Base-by-base conservation (phyloP, 441 rosid genomes). In the Gossypium gossypioides region DNA sequence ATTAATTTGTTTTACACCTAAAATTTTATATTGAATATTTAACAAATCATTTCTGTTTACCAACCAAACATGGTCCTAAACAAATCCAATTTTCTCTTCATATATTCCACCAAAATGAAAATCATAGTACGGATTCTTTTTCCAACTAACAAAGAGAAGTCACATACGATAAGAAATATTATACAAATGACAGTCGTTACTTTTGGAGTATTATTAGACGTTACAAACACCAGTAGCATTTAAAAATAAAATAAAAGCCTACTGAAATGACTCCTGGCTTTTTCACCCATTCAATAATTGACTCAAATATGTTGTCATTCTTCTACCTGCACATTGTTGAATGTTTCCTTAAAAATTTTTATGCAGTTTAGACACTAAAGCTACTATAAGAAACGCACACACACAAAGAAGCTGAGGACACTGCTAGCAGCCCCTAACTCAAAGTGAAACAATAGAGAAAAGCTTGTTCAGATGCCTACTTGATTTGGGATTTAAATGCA, bases 251-350 rank as follows among this genome's bases (percentile, higher is more conserved):
- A 3, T 21, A 64, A 3, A 22, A 48, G 2, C 16, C 55, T 50
- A 50, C 16, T 15, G 12, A 22, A 44, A 40, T 0, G 7, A 66
- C 21, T 24, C 52, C 37, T 40, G 8, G 4, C 13, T 40, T 2
- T 50, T 48, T 15, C 71, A 3, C 22, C 57, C n/a, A 15, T 50
- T 25, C 15, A 4, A 7, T 21, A 22, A 66, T 29, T 40, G 59
- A 68, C 44, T 3, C 59, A 24, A 48, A 27, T 15, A 15, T 2
- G 59, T 9, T 9, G 71, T 67, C 71, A 67, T 67, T 46, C 37
- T 48, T 50, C 46, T 9, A 68, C 72, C 60, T 68, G 72, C 72
- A 68, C 16, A 24, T 6, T 50, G 44, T 68, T 9, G 25, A 67
- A 67, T 15, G 18, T 50, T 67, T 51, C 60, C 34, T 66, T 65